Percentiles rank a stretch among this genome's conserved stretches.
Evolutionary conservation across 1,284 basidiomycete genomes (phyloP).

Genomic region (Pisolithus thermaeus): DNA sequence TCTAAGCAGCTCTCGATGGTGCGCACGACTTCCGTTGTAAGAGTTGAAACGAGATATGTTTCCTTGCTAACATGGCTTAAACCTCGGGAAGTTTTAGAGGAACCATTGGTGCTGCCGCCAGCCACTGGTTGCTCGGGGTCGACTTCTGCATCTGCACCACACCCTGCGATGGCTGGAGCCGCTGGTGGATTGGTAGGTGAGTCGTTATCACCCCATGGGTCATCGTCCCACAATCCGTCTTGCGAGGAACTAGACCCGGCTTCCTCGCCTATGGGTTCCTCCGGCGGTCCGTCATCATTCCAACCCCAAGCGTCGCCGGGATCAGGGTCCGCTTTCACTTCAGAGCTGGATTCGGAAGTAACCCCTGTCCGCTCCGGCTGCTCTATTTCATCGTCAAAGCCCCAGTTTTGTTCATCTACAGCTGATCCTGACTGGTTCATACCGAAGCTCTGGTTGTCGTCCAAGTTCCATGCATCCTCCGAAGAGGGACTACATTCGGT

Average conservation of each 20-base stretch:
- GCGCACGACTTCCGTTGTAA: slow-evolving; percentile 50
- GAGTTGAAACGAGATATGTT: slow-evolving; percentile 51
- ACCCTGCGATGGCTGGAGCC: slow-evolving; percentile 42
- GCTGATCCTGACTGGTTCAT: slow-evolving; percentile 19
- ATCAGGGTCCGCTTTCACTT: slow-evolving; percentile 27
- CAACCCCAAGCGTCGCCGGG: slow-evolving; percentile 62
- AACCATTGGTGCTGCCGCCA: slow-evolving; percentile 25
- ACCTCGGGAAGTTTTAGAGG: slow-evolving; percentile 11
- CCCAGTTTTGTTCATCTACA: slow-evolving; percentile 43
- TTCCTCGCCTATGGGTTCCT: slow-evolving; percentile 13
- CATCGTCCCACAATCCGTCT: slow-evolving; percentile 50
- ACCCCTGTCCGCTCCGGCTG: slow-evolving; percentile 11
- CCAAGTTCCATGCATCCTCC: slow-evolving; percentile 4
- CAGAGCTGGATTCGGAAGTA: slow-evolving; percentile 18
- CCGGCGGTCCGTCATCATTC: slow-evolving; percentile 41
- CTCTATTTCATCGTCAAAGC: slow-evolving; percentile 48
- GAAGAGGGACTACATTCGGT: background rate
- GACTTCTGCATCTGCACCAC: slow-evolving; percentile 41
- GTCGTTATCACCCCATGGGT: slow-evolving; percentile 52
- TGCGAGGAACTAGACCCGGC: slow-evolving; percentile 16
- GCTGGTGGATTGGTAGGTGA: slow-evolving; percentile 23
- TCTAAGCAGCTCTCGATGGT: slow-evolving; percentile 53
- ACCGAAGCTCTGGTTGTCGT: slow-evolving; percentile 8
- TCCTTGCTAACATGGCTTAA: slow-evolving; percentile 37
- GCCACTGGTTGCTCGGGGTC: slow-evolving; percentile 7